Evolutionary conservation across 2,329 filamentous ascomycete genomes (phyloP).

Genomic region (Dactylellina drechsleri): DNA sequence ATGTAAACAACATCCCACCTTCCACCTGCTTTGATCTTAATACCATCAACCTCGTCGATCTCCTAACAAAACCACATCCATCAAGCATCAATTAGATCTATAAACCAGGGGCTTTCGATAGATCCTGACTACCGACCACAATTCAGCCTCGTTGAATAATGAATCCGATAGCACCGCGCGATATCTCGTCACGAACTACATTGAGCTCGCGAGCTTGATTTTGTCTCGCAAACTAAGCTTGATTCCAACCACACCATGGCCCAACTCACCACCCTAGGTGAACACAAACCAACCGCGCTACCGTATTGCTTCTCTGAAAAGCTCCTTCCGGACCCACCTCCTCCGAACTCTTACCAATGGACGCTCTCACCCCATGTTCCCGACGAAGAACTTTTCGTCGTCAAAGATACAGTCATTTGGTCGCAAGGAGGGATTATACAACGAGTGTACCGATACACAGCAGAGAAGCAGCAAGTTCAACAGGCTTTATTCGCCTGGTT

Average conservation of each 20-base stretch:
- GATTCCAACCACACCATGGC: constrained; percentile 72
- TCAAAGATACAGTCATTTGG: constrained; percentile 83
- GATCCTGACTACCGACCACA: too few relatives aligned
- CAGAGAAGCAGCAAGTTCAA: constrained; percentile 85
- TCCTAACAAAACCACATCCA: too few relatives aligned
- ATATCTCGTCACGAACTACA: constrained; percentile 11
- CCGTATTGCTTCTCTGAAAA: constrained; percentile 83
- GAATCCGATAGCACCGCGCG: constrained; percentile 27
- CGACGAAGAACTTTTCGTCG: constrained; percentile 83
- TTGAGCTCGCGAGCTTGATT: constrained; percentile 44
- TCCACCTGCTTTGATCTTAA: constrained; percentile 1
- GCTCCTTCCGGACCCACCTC: constrained; percentile 75
- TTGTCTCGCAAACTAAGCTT: neutral
- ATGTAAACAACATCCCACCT: constrained; percentile 33
- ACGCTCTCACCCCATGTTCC: constrained; percentile 69
- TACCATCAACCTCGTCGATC: too few relatives aligned
- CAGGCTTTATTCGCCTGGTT: constrained; percentile 89
- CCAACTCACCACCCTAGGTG: constrained; percentile 85
- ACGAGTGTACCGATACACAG: constrained; percentile 84
- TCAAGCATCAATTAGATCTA: too few relatives aligned
- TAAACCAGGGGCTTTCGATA: too few relatives aligned
- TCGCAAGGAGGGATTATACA: constrained; percentile 84
- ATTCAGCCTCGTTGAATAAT: constrained; percentile 22
- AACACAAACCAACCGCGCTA: constrained; percentile 87
- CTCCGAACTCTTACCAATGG: constrained; percentile 78